Conservation (phyloP, 352 stramenopile species). For the Pythium aristosporum region DNA sequence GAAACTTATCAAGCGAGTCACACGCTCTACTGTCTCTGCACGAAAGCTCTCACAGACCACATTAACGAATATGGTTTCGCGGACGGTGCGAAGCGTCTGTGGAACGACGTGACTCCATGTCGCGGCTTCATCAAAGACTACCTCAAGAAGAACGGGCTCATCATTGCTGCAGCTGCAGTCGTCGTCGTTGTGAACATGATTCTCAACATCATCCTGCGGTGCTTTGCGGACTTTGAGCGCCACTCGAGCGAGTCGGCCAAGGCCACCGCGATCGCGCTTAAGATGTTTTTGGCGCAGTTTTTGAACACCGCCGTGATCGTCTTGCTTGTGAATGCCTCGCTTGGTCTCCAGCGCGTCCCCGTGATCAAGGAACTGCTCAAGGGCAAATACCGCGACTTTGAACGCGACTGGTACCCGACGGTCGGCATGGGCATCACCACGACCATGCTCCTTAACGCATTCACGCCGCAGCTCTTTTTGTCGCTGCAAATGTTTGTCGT, state of each 20-base stretch:
- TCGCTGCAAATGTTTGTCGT: slow-evolving; percentile 65
- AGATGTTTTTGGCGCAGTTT: slow-evolving; percentile 83
- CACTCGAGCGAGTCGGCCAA: slow-evolving; percentile 83
- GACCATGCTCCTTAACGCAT: slow-evolving; percentile 84
- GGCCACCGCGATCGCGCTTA: slow-evolving; percentile 65
- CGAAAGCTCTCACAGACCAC: slow-evolving; percentile 40
- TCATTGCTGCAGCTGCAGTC: slow-evolving; percentile 56
- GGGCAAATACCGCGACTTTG: slow-evolving; percentile 80
- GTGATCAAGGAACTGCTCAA: slow-evolving; percentile 62
- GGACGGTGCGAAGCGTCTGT: slow-evolving; percentile 51
- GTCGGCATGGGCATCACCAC: slow-evolving; percentile 85
- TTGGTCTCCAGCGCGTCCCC: slow-evolving; percentile 41
- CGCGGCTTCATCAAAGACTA: slow-evolving; percentile 69
- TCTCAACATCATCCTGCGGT: slow-evolving; percentile 65
- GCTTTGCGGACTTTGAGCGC: slow-evolving; percentile 66
- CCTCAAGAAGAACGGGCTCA: slow-evolving; percentile 62
- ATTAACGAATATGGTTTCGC: slow-evolving; percentile 52
- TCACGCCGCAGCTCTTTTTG: slow-evolving; percentile 60
- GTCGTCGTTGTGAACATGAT: slow-evolving; percentile 79
- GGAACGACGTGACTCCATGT: slow-evolving; percentile 52
- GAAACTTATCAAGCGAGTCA: slow-evolving; percentile 63
- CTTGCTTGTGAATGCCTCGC: slow-evolving; percentile 69
- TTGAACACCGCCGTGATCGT: slow-evolving; percentile 87
- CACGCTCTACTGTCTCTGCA: slow-evolving; percentile 76
- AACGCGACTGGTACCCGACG: slow-evolving; percentile 83